Evolutionary conservation across 768 basidiomycete species (phyloP), one percentile per base, ranked within the genome.

Genomic region (Suillus hirtellus): DNA sequence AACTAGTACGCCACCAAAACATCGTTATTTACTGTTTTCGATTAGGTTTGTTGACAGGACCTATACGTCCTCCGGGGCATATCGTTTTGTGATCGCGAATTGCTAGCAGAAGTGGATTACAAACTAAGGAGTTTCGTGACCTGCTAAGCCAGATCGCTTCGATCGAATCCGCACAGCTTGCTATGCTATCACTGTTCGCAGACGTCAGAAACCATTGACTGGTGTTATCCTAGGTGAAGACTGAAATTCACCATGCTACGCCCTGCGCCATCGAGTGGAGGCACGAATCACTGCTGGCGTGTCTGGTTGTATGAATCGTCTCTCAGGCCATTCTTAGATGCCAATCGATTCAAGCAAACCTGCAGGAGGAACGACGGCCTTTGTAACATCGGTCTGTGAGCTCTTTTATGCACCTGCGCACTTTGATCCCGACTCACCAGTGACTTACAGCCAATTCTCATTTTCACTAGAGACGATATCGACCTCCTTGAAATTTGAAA

Each of bases 1-100:
- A 4, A 88, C 84, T 0, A 92, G 88, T 67, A 88, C 89, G 2
- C 89, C 90, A 8, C 88, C 89, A 2, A 80, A 78, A 24, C 78
- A 73, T n/a, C n/a, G n/a, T n/a, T n/a, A n/a, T n/a, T n/a, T n/a
- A n/a, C n/a, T n/a, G n/a, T n/a, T n/a, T n/a, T n/a, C n/a, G n/a
- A 55, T 64, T 67, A 0, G 50, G 61, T 11, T 68, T 63, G 9
- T 72, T 71, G n/a, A 64, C 73, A 43, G 71, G 74, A 43, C 66
- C 75, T 4, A 73, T 65, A 56, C 67, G 69, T 17, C 60, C 69
- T 1, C 46, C 60, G 1, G 64, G 70, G 3, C 70, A 72, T 12
- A 63, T 71, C 9, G 59, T 64, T 31, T 70, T 75, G 17, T 69
- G 67, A 37, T 64, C 70, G 37, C 55, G 50, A 19, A 69, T 65